A percentile compares a stretch with the other conserved stretches of the same genome.
phyloP scores from a whole-genome alignment of 345 rosid genomes.

The Sisymbrium altissimum region DNA sequence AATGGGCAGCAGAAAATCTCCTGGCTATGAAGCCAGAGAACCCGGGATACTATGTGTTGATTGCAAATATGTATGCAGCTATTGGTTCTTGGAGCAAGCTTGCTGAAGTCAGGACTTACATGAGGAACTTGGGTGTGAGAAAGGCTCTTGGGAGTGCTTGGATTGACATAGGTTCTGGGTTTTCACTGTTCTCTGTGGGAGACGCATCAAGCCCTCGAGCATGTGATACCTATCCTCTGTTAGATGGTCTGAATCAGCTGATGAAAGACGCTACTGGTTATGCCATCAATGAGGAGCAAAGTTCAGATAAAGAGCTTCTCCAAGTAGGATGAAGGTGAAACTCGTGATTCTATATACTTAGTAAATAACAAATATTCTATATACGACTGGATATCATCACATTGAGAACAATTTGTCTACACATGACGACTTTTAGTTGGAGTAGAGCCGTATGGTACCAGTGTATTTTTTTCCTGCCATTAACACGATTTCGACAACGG shows the following conservation, averaged over 20 bases:
- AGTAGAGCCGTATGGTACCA: not conserved
- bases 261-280: constrained; percentile 45
- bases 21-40: constrained; percentile 57
- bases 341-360: not conserved
- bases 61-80: constrained; percentile 74
- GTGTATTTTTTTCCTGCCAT: not conserved
- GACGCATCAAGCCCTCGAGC: constrained; percentile 48
- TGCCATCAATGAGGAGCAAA: constrained; percentile 21
- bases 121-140: constrained; percentile 68
- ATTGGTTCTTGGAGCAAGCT: constrained; percentile 67
- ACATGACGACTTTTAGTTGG: not conserved
- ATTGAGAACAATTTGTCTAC: not conserved
- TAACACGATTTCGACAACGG: not conserved
- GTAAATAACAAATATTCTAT: not conserved
- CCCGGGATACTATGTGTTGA: constrained; percentile 66
- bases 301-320: constrained; percentile 35
- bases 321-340: constrained; percentile 29
- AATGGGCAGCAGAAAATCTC: constrained; percentile 78
- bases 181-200: constrained; percentile 52
- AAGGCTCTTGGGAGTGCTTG: constrained; percentile 77
- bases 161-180: constrained; percentile 56
- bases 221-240: constrained; percentile 40
- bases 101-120: constrained; percentile 55
- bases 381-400: constrained; percentile 4
- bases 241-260: constrained; percentile 62